phyloP scores from a whole-genome alignment of 179 eudicot genomes.

The Silene noctiflora region DNA sequence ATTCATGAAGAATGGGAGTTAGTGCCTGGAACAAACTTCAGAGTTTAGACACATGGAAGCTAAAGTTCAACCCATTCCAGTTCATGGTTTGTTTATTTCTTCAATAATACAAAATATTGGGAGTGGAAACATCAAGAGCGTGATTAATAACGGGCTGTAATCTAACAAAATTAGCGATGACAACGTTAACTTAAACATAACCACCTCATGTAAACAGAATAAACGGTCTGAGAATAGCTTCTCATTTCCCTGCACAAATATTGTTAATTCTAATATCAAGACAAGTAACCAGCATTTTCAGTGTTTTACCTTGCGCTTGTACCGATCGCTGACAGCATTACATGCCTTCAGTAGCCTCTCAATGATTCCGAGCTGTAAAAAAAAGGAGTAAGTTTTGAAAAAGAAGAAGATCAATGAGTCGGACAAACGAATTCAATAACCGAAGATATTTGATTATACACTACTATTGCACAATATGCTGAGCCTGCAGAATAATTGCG shows the following conservation, averaged over 20 bases:
- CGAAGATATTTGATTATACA: background rate
- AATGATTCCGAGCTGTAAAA: conserved; percentile 62
- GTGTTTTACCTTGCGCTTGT: conserved; percentile 50
- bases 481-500: background rate
- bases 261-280: background rate
- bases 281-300: background rate
- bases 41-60: background rate
- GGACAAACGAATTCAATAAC: background rate
- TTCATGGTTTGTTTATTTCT: background rate
- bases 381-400: conserved; percentile 10
- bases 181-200: background rate
- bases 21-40: background rate
- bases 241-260: background rate
- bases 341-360: conserved; percentile 75
- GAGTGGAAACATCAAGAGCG: too few species aligned
- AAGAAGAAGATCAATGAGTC: background rate
- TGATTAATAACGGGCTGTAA: too few species aligned
- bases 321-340: conserved; percentile 37
- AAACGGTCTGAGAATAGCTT: background rate
- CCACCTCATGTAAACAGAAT: background rate
- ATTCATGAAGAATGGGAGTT: background rate
- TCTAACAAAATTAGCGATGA: background rate
- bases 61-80: background rate
- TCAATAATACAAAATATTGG: too few species aligned
- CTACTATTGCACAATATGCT: background rate